Percentiles rank a stretch among this genome's conserved stretches.
These are phyloP conservation scores for Mycena polygramma DNA, from an alignment of 768 basidiomycete species.

Conservation along the genomic window DNA sequence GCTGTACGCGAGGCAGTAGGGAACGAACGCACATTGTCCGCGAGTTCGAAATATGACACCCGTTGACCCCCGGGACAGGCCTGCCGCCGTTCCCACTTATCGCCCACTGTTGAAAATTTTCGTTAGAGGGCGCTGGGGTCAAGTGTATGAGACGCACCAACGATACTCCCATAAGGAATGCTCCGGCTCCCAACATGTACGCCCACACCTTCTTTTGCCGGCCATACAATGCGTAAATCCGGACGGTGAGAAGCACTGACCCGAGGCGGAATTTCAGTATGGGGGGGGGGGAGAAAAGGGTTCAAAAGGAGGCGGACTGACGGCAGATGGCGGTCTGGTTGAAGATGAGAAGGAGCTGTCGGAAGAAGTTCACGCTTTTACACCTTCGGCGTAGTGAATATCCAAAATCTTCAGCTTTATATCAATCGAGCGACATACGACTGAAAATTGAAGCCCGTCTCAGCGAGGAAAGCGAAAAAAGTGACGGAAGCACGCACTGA, in stretches of 20 bases:
- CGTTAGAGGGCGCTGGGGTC: not conserved
- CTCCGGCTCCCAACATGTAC: not conserved
- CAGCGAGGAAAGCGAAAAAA: not conserved
- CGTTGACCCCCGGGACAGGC: slow-evolving; percentile 12
- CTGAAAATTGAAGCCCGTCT: not conserved
- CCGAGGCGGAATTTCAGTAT: not conserved
- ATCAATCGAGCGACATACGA: slow-evolving; percentile 13
- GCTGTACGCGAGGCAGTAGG: not conserved
- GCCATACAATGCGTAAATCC: slow-evolving; percentile 32
- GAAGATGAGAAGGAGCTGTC: slow-evolving; percentile 26
- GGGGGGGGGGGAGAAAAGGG: too few species aligned
- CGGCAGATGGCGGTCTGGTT: slow-evolving; percentile 18
- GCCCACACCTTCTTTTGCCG: not conserved
- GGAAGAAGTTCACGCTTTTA: slow-evolving; percentile 24
- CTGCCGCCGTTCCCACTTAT: slow-evolving; percentile 14
- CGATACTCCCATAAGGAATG: slow-evolving; percentile 5
- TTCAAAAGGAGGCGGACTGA: not conserved
- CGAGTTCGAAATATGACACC: slow-evolving; percentile 28
- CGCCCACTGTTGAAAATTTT: slow-evolving; percentile 11
- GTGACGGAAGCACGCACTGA: slow-evolving; percentile 12
- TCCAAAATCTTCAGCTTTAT: not conserved
- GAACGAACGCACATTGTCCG: slow-evolving; percentile 1
- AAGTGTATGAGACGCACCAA: slow-evolving; percentile 7
- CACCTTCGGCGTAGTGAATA: slow-evolving; percentile 16
- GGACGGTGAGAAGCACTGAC: slow-evolving; percentile 17